Conservation (phyloP, 306 rosid species). For the Alnus rubra region DNA sequence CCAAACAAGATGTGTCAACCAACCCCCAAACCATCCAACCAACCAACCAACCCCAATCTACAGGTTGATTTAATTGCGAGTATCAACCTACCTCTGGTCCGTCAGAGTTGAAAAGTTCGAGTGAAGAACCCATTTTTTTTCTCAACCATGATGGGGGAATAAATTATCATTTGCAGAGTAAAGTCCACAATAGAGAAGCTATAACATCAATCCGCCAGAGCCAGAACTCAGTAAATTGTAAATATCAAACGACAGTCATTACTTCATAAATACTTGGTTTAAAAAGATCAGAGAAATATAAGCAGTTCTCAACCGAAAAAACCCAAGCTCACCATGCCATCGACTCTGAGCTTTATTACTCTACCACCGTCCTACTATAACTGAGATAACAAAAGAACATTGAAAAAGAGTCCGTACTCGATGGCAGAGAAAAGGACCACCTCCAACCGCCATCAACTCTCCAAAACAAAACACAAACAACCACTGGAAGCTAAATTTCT, state of each 20-base stretch:
- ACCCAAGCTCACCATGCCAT: constrained; percentile 7
- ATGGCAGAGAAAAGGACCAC: constrained; percentile 21
- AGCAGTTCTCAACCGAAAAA: constrained; percentile 3
- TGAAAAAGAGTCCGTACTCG: background rate
- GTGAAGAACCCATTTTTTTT: no score
- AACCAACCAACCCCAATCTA: no score
- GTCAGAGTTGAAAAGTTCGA: no score
- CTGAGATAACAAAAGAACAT: background rate
- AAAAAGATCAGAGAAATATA: background rate
- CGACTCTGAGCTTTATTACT: constrained; percentile 25
- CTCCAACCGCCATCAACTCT: constrained; percentile 20
- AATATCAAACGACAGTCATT: background rate
- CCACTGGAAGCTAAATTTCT: constrained; percentile 7
- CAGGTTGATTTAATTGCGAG: no score
- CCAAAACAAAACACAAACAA: constrained; percentile 15
- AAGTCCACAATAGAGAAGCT: no score
- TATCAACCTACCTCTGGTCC: no score
- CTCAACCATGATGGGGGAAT: no score
- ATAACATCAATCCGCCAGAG: no score
- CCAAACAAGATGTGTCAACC: no score
- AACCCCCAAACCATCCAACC: no score
- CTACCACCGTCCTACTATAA: constrained; percentile 10
- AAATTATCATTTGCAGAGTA: no score
- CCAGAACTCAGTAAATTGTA: background rate
- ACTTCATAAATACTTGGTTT: background rate